Conservation (phyloP, 2,329 filamentous ascomycete species). For the Fusarium sp. region DNA sequence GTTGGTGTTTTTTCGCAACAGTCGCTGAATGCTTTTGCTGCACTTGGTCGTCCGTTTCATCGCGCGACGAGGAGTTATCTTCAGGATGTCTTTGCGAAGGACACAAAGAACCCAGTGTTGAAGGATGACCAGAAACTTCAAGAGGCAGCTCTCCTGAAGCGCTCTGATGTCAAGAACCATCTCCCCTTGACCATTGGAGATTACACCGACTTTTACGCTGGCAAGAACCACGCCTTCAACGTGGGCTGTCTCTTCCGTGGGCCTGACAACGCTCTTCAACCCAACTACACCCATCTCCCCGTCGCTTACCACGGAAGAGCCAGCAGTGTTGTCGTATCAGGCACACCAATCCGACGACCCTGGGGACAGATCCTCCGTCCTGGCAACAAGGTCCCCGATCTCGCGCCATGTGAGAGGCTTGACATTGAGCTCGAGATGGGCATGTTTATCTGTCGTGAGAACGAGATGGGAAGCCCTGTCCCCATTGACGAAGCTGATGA, state of each 20-base stretch:
- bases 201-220: constrained; percentile 87
- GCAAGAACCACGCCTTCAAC: constrained; percentile 77
- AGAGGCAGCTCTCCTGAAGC: constrained; percentile 40
- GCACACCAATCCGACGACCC: constrained; percentile 75
- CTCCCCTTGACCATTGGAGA: constrained; percentile 81
- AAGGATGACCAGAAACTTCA: constrained; percentile 48
- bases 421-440: constrained; percentile 84
- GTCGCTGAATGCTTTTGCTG: constrained; percentile 47
- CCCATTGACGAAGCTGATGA: constrained; percentile 72
- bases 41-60: constrained; percentile 72
- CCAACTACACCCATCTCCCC: constrained; percentile 82
- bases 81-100: constrained; percentile 64
- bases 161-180: constrained; percentile 67
- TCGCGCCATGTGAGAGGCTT: constrained; percentile 66
- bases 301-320: constrained; percentile 84
- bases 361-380: constrained; percentile 72
- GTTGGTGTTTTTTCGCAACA: constrained; percentile 38
- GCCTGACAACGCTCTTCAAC: constrained; percentile 75
- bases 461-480: constrained; percentile 72
- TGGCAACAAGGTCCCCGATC: constrained; percentile 58
- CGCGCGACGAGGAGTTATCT: constrained; percentile 76
- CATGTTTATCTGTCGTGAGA: constrained; percentile 74
- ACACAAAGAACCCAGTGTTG: constrained; percentile 55
- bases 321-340: constrained; percentile 77
- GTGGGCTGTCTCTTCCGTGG: constrained; percentile 78